Evolutionary conservation across 306 rosid species (phyloP).

Genomic region (Glycine soja): DNA sequence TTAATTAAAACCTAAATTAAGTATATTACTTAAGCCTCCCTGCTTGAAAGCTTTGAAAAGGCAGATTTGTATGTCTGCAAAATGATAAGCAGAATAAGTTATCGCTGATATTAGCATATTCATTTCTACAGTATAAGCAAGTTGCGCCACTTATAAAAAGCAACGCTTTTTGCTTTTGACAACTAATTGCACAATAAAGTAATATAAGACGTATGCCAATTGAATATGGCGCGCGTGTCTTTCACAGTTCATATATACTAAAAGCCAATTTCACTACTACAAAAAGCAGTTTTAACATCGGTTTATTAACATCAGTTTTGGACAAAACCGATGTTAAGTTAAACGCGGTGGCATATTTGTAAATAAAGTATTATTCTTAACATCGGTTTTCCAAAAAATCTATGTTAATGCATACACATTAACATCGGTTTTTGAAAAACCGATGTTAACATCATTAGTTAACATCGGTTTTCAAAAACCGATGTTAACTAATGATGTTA

Average conservation of each 20-base stretch:
- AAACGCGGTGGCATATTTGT: too few species aligned
- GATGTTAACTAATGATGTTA: too few species aligned
- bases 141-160: not conserved
- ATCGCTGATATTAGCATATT: constrained; percentile 3
- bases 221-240: constrained; percentile 30
- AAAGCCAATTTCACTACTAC: constrained; percentile 25
- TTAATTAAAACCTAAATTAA: not conserved
- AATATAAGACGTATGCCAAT: constrained; percentile 40
- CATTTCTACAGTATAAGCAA: not conserved
- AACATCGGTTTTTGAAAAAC: too few species aligned
- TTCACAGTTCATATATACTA: not conserved
- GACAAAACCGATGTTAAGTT: too few species aligned
- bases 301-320: too few species aligned
- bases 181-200: not conserved
- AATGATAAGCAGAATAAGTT: constrained; percentile 41
- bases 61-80: too few species aligned
- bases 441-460: too few species aligned
- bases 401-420: too few species aligned
- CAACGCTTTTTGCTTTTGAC: not conserved
- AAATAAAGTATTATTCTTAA: too few species aligned
- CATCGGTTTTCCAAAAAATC: too few species aligned
- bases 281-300: too few species aligned
- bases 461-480: too few species aligned
- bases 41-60: not conserved
- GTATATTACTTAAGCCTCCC: not conserved